Evolutionary conservation across 129 eudicot genomes (phyloP), one percentile per base, ranked within the genome.

Genomic region (Logfia minima): DNA sequence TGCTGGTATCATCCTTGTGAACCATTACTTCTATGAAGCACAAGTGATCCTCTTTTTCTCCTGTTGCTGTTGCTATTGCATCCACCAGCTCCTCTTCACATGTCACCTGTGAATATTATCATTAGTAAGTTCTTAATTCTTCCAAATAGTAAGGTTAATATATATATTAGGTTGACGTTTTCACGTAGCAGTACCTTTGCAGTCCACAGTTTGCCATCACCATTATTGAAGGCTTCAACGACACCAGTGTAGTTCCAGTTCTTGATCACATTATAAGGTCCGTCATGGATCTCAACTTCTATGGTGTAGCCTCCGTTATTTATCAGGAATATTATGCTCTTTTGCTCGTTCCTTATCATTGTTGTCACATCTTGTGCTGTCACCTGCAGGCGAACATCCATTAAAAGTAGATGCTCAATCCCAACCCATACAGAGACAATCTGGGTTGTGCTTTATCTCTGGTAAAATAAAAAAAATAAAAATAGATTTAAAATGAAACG

Each of bases 1-100:
- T 85, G 83, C 89, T 85, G 67, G 89, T 85, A 24, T 85, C 89
- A 61, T 86, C 90, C 58, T 83, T 86, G 77, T 86, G 90, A 80
- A 83, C 85, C 29, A 80, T 43, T 81, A 86, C 90, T 76, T 86
- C 90, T 21, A 86, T 86, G 79, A 86, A 86, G 83, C 90, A 86
- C 79, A 86, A 68, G 29, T 83, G 80, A 67, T 86, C 90, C 70
- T 70, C 85, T 79, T 86, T 86, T 59, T 83, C 90, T 32, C 85
- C 90, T 16, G 83, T 83, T 74, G 90, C 87, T 61, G 82, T 83
- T 76, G 75, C 56, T 68, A 86, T 83, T 80, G 90, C 90, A 77
- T 80, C 79, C 14, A 70, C 65, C 55, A 86, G 85, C 64, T 86
- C 90, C 51, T 83, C 87, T 74, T 86, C 90, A 19, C 60, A 56